phyloP scores from a whole-genome alignment of 495 filamentous ascomycete species.

The Staphylotrichum longicolle region DNA sequence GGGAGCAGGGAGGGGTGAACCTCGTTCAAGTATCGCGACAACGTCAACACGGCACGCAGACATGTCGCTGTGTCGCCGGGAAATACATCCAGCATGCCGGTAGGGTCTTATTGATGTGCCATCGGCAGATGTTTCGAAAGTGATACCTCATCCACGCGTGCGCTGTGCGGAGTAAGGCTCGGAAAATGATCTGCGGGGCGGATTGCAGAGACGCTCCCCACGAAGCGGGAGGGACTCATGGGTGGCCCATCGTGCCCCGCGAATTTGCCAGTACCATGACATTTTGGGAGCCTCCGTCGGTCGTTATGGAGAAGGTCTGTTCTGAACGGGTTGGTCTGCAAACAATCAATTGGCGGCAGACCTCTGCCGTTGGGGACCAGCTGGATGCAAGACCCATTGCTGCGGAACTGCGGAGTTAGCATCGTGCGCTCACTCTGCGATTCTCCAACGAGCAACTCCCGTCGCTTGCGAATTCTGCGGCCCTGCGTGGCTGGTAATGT shows the following conservation, averaged over 20 bases:
- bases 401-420: too few species aligned
- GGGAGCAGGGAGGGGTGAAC: background rate
- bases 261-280: background rate
- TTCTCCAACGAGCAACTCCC: too few species aligned
- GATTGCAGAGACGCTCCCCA: background rate
- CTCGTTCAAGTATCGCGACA: too few species aligned
- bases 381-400: too few species aligned
- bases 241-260: background rate
- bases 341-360: too few species aligned
- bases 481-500: too few species aligned
- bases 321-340: too few species aligned
- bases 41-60: background rate
- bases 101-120: background rate
- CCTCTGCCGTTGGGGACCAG: too few species aligned
- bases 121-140: background rate
- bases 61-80: background rate
- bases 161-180: background rate
- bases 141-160: background rate
- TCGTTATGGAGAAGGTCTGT: too few species aligned
- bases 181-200: conserved; percentile 3
- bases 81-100: background rate
- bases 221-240: background rate
- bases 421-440: too few species aligned
- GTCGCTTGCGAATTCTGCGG: too few species aligned
- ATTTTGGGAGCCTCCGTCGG: too few species aligned